Evolutionary conservation across 2,329 filamentous ascomycete species (phyloP).

Genomic region (Tolypocladium cylindrosporum): DNA sequence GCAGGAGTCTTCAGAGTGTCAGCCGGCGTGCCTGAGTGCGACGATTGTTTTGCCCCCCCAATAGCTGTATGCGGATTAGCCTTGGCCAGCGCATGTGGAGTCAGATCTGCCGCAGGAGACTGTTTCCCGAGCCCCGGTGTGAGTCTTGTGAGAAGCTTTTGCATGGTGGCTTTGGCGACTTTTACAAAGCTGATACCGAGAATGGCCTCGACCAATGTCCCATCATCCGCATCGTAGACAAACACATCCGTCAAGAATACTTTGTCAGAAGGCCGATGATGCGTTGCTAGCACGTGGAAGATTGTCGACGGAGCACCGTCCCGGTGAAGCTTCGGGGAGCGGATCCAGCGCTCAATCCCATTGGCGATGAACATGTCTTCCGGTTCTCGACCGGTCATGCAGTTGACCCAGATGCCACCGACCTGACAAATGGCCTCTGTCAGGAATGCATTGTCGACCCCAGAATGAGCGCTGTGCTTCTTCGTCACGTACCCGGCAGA

Average conservation of each 20-base stretch:
- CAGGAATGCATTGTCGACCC: neutral
- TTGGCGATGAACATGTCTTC: neutral
- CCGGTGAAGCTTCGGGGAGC: neutral
- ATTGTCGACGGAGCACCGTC: neutral
- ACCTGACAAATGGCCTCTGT: neutral
- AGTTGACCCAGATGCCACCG: neutral
- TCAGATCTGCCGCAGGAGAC: neutral
- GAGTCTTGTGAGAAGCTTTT: neutral
- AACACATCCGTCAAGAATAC: neutral
- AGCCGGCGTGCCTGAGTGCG: neutral
- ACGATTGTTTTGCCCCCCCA: neutral
- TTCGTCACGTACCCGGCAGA: neutral
- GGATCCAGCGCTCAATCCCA: neutral
- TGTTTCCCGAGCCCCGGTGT: neutral
- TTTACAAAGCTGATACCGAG: neutral
- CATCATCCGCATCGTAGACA: neutral
- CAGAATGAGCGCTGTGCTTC: neutral
- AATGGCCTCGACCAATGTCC: neutral
- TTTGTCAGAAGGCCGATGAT: neutral
- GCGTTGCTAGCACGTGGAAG: neutral
- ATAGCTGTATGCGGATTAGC: too few species aligned
- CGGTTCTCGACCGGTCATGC: neutral
- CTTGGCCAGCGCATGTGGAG: neutral
- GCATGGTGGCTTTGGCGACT: neutral
- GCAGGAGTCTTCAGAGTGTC: neutral